Conservation (phyloP, 257 asterid species). For the Echites panduratus region DNA sequence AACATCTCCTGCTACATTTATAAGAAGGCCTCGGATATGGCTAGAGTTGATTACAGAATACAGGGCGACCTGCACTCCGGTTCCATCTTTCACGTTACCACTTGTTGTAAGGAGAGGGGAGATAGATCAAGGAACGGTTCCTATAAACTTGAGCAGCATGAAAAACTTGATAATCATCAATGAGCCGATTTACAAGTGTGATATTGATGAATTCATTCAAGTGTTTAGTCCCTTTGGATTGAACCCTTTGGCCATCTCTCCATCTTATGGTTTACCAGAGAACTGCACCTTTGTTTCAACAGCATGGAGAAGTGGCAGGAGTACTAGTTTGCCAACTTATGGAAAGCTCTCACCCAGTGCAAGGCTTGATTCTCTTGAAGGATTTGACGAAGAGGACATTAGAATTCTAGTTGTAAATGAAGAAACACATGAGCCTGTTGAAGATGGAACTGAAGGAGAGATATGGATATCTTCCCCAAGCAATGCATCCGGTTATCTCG, state of each 20-base stretch:
- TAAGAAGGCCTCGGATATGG: conserved; percentile 69
- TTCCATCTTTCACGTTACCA: conserved; percentile 68
- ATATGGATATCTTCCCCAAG: conserved; percentile 84
- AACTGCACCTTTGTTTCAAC: conserved; percentile 78
- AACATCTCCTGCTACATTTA: conserved; percentile 55
- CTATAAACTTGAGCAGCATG: conserved; percentile 37
- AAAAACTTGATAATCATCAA: conserved; percentile 60
- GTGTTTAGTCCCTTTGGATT: conserved; percentile 46
- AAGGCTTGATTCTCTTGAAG: conserved; percentile 28
- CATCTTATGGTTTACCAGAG: conserved; percentile 79
- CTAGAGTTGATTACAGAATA: conserved; percentile 52
- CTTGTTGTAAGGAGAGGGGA: conserved; percentile 57
- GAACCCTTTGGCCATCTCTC: conserved; percentile 44
- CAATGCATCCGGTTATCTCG: conserved; percentile 64
- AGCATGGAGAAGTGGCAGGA: conserved; percentile 48
- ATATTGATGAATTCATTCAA: conserved; percentile 35
- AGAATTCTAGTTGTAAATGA: conserved; percentile 55
- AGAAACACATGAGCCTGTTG: conserved; percentile 43
- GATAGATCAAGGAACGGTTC: conserved; percentile 13
- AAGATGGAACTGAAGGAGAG: conserved; percentile 80
- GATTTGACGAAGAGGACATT: conserved; percentile 48
- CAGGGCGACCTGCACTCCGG: conserved; percentile 70
- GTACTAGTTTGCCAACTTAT: conserved; percentile 27
- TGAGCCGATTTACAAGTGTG: conserved; percentile 56
- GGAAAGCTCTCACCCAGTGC: conserved; percentile 66